Percentiles rank a stretch among this genome's conserved stretches.
These are phyloP conservation scores for Plasmodium sp. DNA, from an alignment of 169 alveolate genomes.

Conservation along the genomic window DNA sequence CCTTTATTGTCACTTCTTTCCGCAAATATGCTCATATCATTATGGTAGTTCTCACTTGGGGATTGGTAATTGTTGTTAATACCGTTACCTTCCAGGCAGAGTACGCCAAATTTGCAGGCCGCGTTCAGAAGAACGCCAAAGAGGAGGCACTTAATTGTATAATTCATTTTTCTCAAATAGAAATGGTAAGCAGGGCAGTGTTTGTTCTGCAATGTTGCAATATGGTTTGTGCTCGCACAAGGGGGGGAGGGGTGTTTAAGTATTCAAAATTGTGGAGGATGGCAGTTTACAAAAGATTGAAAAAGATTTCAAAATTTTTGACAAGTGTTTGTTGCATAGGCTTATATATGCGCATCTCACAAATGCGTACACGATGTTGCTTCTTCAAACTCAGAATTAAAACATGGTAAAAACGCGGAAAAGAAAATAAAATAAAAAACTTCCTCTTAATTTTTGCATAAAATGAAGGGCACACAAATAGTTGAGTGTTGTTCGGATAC, in stretches of 20 bases:
- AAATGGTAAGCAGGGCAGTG: not conserved
- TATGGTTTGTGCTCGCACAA: not conserved
- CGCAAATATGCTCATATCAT: not conserved
- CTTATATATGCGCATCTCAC: not conserved
- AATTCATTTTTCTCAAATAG: not conserved
- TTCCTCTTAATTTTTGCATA: not conserved
- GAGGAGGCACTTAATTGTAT: not conserved
- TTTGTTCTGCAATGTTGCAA: not conserved
- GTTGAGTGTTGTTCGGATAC: not conserved
- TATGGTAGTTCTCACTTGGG: not conserved
- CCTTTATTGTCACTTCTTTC: constrained; percentile 22
- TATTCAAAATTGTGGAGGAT: not conserved
- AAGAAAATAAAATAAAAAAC: not conserved
- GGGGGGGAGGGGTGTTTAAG: not conserved
- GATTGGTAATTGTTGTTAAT: not conserved
- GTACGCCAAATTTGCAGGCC: not conserved
- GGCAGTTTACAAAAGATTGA: not conserved
- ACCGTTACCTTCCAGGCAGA: not conserved
- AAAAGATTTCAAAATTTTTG: not conserved
- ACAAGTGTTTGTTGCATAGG: not conserved
- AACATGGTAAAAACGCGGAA: not conserved
- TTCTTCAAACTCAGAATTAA: not conserved
- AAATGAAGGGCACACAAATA: not conserved
- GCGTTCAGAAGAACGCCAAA: not conserved
- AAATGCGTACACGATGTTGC: not conserved